Evolutionary conservation across 2,329 filamentous ascomycete species (phyloP).

Genomic region (Alternaria conjuncta): DNA sequence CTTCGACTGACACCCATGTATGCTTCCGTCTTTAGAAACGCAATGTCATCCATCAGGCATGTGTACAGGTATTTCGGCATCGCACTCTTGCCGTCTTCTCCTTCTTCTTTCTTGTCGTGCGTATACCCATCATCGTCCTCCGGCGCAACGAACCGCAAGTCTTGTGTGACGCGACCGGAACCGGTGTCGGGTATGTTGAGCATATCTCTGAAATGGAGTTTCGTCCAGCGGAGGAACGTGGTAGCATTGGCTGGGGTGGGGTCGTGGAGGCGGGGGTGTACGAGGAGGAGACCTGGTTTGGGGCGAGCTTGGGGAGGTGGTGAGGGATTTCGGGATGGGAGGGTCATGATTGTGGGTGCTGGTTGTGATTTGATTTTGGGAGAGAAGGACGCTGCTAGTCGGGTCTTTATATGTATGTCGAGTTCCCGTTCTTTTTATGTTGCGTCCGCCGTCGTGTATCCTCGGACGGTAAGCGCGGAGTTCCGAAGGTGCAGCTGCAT

Average conservation of each 20-base stretch:
- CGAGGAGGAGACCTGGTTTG: constrained; percentile 20
- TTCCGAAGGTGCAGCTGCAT: constrained; percentile 15
- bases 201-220: constrained; percentile 29
- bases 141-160: not conserved
- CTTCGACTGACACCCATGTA: not conserved
- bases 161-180: not conserved
- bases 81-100: not conserved
- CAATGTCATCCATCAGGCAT: not conserved
- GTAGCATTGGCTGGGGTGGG: not conserved
- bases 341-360: not conserved
- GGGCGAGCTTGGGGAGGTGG: not conserved
- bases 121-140: not conserved
- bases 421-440: not conserved
- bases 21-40: not conserved
- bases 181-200: not conserved
- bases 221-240: constrained; percentile 26
- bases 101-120: not conserved
- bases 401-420: not conserved
- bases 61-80: constrained; percentile 1
- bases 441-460: not conserved
- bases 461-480: constrained; percentile 6
- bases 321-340: not conserved
- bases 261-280: constrained; percentile 15
- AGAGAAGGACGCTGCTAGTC: not conserved
- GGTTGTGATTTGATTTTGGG: not conserved